A percentile compares a stretch with the other conserved stretches of the same genome.
Conservation (phyloP, 305 asterid species). For the Solanum chacoense region DNA sequence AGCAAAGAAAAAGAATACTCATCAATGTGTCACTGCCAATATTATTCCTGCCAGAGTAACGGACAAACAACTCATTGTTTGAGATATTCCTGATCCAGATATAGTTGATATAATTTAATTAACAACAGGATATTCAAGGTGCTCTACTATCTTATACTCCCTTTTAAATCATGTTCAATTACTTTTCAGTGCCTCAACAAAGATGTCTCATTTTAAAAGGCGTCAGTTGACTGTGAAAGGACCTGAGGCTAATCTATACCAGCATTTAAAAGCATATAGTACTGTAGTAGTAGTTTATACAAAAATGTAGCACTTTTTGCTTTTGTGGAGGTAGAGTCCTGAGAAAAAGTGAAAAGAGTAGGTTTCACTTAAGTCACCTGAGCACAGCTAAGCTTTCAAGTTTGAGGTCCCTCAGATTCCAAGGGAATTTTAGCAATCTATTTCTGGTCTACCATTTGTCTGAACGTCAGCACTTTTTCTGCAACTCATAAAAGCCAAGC, state of each 20-base stretch:
- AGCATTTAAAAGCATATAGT: neutral
- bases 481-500: neutral
- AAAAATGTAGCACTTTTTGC: neutral
- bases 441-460: slow-evolving; percentile 1
- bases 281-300: neutral
- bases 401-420: neutral
- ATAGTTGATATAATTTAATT: neutral
- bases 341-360: neutral
- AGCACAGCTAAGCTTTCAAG: neutral
- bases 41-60: neutral
- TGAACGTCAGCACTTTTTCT: neutral
- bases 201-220: neutral
- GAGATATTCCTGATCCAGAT: slow-evolving; percentile 2
- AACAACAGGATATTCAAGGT: slow-evolving; percentile 1
- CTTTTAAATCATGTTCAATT: neutral
- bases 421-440: neutral
- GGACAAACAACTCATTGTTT: neutral
- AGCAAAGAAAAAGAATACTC: neutral
- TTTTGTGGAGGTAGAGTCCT: neutral
- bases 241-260: neutral
- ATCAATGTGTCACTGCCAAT: neutral
- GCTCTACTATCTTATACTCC: neutral
- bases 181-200: neutral
- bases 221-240: neutral
- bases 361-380: neutral